Percentiles rank a stretch among this genome's conserved stretches.
Conservation (phyloP, 768 basidiomycete genomes). For the Lepiota brunneoincarnata region DNA sequence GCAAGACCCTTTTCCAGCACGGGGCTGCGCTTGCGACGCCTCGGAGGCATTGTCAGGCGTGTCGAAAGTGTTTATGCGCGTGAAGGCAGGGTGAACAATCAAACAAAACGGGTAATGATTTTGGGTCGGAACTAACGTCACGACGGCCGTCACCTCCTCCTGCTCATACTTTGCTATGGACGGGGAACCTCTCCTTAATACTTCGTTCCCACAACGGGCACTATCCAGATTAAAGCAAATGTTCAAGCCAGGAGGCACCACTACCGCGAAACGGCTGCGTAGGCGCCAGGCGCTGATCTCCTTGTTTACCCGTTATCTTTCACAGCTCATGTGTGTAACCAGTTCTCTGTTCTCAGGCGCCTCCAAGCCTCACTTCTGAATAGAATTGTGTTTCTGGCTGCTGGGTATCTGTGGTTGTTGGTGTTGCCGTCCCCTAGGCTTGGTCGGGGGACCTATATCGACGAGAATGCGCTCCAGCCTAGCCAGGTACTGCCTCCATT, state of each 20-base stretch:
- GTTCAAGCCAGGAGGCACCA: conserved; percentile 19
- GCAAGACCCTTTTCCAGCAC: conserved; percentile 45
- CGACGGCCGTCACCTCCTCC: conserved; percentile 1
- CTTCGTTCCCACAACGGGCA: background rate
- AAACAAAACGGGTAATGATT: conserved; percentile 10
- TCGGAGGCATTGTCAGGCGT: conserved; percentile 44
- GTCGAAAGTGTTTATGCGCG: conserved; percentile 5
- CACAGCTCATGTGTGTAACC: conserved; percentile 31
- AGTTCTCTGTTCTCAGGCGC: background rate
- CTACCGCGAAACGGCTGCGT: conserved; percentile 41
- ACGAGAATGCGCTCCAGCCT: conserved; percentile 95
- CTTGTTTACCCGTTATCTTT: conserved; percentile 32
- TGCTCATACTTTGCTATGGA: conserved; percentile 6
- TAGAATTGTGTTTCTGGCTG: conserved; percentile 56
- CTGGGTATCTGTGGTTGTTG: conserved; percentile 84
- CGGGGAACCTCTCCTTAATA: background rate
- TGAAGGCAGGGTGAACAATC: background rate
- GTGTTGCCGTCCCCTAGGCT: conserved; percentile 66
- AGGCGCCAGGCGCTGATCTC: conserved; percentile 37
- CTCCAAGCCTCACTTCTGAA: conserved; percentile 2
- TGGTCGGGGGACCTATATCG: conserved; percentile 74
- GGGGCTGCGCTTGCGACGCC: conserved; percentile 55
- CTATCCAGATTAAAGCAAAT: conserved; percentile 20
- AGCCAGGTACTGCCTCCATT: conserved; percentile 57
- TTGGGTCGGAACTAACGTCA: background rate